Percentiles rank a stretch among this genome's conserved stretches.
phyloP scores from a whole-genome alignment of 1,284 basidiomycete species.

The Irpex sp. region DNA sequence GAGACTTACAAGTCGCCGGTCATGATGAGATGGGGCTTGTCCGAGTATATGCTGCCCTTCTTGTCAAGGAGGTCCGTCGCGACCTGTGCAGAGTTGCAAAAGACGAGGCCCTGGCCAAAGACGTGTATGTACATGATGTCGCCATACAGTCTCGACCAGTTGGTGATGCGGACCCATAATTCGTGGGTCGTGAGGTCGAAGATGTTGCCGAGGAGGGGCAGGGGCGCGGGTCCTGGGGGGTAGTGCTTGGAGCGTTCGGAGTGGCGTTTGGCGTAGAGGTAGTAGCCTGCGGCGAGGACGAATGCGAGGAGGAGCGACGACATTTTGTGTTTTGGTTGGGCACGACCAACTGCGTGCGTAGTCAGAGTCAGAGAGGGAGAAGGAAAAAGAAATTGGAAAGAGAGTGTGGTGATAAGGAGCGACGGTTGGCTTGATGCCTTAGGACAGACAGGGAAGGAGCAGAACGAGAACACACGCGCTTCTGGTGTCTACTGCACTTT shows the following conservation, averaged over 20 bases:
- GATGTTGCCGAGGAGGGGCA: conserved; percentile 61
- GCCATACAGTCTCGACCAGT: conserved; percentile 36
- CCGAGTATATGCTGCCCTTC: conserved; percentile 63
- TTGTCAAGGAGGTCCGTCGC: conserved; percentile 61
- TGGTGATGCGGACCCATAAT: conserved; percentile 29
- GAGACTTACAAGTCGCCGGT: conserved; percentile 41
- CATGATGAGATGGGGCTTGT: conserved; percentile 66
- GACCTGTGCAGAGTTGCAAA: conserved; percentile 55
- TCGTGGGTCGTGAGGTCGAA: conserved; percentile 51
- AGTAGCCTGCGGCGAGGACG: conserved; percentile 16
- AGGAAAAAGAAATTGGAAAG: neutral
- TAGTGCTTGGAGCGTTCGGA: conserved; percentile 12
- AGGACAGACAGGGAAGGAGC: neutral
- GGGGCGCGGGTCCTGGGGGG: conserved; percentile 64
- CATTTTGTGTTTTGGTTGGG: neutral
- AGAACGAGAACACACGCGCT: neutral
- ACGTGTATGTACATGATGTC: conserved; percentile 62
- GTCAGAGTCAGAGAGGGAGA: neutral
- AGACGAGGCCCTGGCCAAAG: conserved; percentile 57
- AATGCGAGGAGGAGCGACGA: conserved; percentile 14
- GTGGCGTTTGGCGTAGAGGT: conserved; percentile 18
- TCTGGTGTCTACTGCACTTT: neutral
- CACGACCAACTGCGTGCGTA: too few species aligned
- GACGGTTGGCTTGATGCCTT: conserved; percentile 5
- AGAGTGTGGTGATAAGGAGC: conserved; percentile 1